Evolutionary conservation across 371 early-diverging fungal species (phyloP).

Genomic region (Mortierella sp.): DNA sequence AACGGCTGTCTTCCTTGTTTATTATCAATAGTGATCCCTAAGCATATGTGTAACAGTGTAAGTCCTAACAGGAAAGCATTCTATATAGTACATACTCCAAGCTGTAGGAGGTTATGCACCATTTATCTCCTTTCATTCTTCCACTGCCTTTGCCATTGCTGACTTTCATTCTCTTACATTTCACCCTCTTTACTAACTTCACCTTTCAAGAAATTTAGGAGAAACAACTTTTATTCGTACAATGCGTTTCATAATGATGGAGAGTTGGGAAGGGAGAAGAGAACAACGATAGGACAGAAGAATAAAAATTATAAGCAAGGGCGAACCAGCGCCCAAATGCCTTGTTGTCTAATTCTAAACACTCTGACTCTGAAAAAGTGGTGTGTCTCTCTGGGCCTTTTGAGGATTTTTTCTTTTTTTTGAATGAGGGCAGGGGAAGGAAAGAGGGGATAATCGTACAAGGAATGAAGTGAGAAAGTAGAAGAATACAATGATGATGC

Average conservation of each 20-base stretch:
- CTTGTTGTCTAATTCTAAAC: neutral
- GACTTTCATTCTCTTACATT: neutral
- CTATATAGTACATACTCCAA: too few species aligned
- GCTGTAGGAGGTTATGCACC: too few species aligned
- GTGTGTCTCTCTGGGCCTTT: neutral
- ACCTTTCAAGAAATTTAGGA: neutral
- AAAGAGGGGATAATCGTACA: neutral
- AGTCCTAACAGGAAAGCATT: too few species aligned
- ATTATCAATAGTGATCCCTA: neutral
- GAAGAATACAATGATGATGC: neutral
- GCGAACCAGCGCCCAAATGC: neutral
- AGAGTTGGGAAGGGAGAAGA: neutral
- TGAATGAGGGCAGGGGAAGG: neutral
- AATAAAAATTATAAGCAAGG: neutral
- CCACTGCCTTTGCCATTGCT: neutral
- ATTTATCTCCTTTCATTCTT: neutral
- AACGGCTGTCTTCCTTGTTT: neutral
- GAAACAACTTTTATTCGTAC: conserved; percentile 3
- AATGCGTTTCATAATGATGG: neutral
- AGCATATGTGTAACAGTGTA: too few species aligned
- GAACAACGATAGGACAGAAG: too few species aligned
- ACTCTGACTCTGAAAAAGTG: neutral
- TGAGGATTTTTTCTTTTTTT: neutral
- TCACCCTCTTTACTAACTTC: neutral
- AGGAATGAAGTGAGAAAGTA: neutral